Evolutionary conservation across 805 yeast species (phyloP).

Genomic region (Yarrowia sp.): DNA sequence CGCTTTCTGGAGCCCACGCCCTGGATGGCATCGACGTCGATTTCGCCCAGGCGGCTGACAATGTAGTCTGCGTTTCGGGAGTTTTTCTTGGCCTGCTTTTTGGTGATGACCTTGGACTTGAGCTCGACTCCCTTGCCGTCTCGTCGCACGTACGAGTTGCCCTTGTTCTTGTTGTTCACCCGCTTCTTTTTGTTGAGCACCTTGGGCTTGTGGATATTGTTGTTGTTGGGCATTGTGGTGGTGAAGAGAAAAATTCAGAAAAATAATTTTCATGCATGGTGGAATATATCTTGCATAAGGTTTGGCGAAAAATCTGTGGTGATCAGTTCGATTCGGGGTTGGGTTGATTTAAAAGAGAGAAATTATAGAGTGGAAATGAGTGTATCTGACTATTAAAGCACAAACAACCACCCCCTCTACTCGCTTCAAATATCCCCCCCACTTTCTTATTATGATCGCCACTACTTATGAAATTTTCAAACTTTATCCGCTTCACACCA

Average conservation of each 20-base stretch:
- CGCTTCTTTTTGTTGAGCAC: constrained; percentile 53
- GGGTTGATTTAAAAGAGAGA: too few species aligned
- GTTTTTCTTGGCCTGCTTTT: constrained; percentile 78
- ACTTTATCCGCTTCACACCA: neutral
- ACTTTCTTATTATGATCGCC: too few species aligned
- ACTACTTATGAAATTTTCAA: neutral
- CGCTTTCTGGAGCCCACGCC: constrained; percentile 39
- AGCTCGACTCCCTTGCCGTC: constrained; percentile 43
- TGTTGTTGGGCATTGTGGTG: constrained; percentile 75
- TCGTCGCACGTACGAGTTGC: constrained; percentile 37
- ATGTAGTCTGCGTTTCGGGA: constrained; percentile 79
- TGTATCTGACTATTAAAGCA: too few species aligned
- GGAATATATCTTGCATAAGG: neutral
- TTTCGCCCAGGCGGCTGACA: constrained; percentile 57
- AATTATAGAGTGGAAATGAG: too few species aligned
- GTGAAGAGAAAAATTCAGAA: neutral
- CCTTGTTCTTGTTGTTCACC: constrained; percentile 43
- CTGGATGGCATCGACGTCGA: constrained; percentile 39
- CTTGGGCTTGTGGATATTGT: constrained; percentile 78
- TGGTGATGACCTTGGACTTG: constrained; percentile 66
- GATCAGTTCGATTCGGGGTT: too few species aligned
- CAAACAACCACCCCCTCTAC: too few species aligned
- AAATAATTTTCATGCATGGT: constrained; percentile 18
- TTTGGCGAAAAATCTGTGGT: too few species aligned
- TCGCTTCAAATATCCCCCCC: too few species aligned